Base-by-base conservation (phyloP, 2,329 filamentous ascomycete species). In the Colletotrichum chlorophyti region DNA sequence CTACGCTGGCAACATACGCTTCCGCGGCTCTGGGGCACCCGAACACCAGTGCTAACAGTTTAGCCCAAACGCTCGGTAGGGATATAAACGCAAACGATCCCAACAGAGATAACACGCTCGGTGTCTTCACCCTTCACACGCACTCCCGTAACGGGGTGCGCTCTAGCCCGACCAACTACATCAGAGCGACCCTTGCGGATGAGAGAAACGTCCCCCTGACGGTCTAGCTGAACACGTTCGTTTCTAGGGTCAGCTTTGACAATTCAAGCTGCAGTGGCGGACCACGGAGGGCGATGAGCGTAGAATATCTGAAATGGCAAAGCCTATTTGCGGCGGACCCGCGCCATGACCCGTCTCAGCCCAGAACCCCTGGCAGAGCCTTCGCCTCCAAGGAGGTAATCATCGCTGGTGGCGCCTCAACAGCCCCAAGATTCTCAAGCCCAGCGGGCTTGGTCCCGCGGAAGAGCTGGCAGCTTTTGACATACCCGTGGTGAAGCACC, bases 391-490 rank as follows among this genome's bases (percentile, higher is more conserved):
- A 68, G 9, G 78, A 83, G 61, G 76, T 83, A n/a, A 80, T 83
- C 50, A 55, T 83, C 6, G 71, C 78, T 2, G 79, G 74, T 17
- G 80, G 80, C 17, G 66, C 76, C 7, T 77, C 65, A 82, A 83
- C 64, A 78, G 80, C 0, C 83, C 83, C 0, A 80, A 85, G 59
- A 68, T 84, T 6, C 72, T 84, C 6, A 80, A 82, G 71, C 73
- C 82, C 4, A 81, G 78, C 37, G 81, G 82, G 2, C 55, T 76
- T 29, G 81, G 81, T 0, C 79, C 79, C 0, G 67, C 69, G 1
- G 63, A 57, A 1, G 73, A 80, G 38, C 70, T 83, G 1, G 60
- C 71, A 14, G 66, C 69, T 43, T 70, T 73, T 31, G 64, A 64
- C 6, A 76, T 79, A 53, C 70, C 75, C 3, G 74, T 85, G 10